Conservation (phyloP, 1,139 yeast species). For the Blastobotrys indianensis region DNA sequence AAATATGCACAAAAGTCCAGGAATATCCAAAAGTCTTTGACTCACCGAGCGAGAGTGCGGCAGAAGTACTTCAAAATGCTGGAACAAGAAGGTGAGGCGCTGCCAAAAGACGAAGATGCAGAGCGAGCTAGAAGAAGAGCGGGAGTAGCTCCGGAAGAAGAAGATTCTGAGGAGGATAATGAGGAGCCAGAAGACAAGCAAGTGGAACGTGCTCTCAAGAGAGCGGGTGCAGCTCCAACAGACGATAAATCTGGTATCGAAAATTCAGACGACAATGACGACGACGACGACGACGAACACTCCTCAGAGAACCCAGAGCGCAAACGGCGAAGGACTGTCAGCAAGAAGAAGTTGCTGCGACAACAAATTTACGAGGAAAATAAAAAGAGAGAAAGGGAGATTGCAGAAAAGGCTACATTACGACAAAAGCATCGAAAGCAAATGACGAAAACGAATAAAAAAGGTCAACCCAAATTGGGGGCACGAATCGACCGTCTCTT, state of each 20-base stretch:
- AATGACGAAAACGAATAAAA: conserved; percentile 52
- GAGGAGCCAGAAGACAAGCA: conserved; percentile 40
- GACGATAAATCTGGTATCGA: conserved; percentile 6
- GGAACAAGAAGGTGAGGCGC: conserved; percentile 47
- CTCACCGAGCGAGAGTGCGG: conserved; percentile 77
- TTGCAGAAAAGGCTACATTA: conserved; percentile 25
- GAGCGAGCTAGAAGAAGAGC: conserved; percentile 16
- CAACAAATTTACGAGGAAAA: conserved; percentile 19
- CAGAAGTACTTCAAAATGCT: conserved; percentile 75
- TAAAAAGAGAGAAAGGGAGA: conserved; percentile 25
- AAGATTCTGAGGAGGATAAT: conserved; percentile 37
- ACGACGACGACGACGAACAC: neutral
- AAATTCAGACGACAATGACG: conserved; percentile 1
- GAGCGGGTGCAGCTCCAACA: conserved; percentile 6
- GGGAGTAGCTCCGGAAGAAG: conserved; percentile 36
- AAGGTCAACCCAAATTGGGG: conserved; percentile 89
- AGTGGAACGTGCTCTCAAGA: conserved; percentile 26
- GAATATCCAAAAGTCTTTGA: conserved; percentile 65
- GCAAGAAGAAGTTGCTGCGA: conserved; percentile 16
- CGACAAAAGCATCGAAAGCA: conserved; percentile 47
- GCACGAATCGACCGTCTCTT: conserved; percentile 75
- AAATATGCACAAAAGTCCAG: conserved; percentile 27
- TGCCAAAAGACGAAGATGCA: conserved; percentile 24
- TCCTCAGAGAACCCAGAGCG: conserved; percentile 24
- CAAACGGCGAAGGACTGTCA: conserved; percentile 15